Evolutionary conservation across 2,329 filamentous ascomycete species (phyloP).

Genomic region (Sarocladium brachiariae): DNA sequence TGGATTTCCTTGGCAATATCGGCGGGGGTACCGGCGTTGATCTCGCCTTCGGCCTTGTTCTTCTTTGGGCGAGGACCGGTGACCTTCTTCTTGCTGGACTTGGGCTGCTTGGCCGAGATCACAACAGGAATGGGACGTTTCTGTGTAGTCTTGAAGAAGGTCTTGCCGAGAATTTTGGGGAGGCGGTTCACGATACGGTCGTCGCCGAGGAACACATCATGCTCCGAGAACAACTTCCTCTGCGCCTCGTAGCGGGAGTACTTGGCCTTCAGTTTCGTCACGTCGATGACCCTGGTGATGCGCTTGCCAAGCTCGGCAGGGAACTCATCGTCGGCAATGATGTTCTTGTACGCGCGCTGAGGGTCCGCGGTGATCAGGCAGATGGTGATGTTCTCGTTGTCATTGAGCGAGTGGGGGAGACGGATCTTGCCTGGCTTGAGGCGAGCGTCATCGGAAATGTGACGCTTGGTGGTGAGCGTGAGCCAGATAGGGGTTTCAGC

Average conservation of each 20-base stretch:
- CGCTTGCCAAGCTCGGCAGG: constrained; percentile 58
- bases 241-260: constrained; percentile 84
- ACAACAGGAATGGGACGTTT: constrained; percentile 85
- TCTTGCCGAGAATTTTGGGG: constrained; percentile 77
- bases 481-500: constrained; percentile 53
- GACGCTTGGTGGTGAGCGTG: constrained; percentile 57
- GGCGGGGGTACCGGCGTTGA: constrained; percentile 46
- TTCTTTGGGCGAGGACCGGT: constrained; percentile 40
- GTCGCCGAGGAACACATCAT: constrained; percentile 92
- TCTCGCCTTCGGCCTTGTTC: constrained; percentile 25
- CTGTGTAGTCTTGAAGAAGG: constrained; percentile 75
- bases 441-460: constrained; percentile 64
- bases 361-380: constrained; percentile 79
- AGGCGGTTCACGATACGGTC: constrained; percentile 72
- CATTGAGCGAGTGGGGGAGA: constrained; percentile 70
- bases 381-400: constrained; percentile 58
- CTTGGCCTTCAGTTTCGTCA: constrained; percentile 72
- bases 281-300: constrained; percentile 71
- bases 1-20: constrained; percentile 76
- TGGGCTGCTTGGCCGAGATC: constrained; percentile 55
- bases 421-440: constrained; percentile 79
- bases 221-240: constrained; percentile 74
- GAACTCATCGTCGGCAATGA: constrained; percentile 68
- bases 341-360: constrained; percentile 85
- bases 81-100: constrained; percentile 51